These are phyloP conservation scores for Camellia granthamiana DNA, from an alignment of 148 eudicot genomes.

Conservation along the genomic window DNA sequence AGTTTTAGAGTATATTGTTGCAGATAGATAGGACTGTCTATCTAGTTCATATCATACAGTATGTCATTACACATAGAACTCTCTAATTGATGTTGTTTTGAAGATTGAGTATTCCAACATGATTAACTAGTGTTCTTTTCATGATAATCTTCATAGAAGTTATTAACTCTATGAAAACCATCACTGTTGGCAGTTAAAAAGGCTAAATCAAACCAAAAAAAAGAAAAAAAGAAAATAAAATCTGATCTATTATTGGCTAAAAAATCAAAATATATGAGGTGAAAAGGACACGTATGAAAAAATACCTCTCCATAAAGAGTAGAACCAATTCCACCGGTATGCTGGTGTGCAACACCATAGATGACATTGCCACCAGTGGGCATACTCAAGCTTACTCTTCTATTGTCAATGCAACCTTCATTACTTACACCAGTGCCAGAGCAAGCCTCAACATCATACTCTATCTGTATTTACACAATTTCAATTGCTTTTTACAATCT, in stretches of 20 bases:
- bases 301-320: constrained; percentile 74
- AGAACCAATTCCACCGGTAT: constrained; percentile 69
- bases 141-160: no score
- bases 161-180: not conserved
- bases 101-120: no score
- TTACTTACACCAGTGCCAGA: constrained; percentile 24
- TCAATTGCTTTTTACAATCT: not conserved
- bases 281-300: not conserved
- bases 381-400: constrained; percentile 39
- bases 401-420: constrained; percentile 40
- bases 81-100: no score
- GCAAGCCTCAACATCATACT: constrained; percentile 59
- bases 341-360: constrained; percentile 87
- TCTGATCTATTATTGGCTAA: not conserved
- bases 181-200: not conserved
- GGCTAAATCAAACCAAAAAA: not conserved
- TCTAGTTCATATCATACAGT: no score
- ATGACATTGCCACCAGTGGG: constrained; percentile 67
- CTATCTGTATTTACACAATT: constrained; percentile 44
- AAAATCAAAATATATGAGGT: not conserved
- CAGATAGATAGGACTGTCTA: not conserved
- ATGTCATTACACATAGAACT: no score
- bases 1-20: not conserved
- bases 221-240: not conserved
- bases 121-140: no score